A percentile compares a stretch with the other conserved stretches of the same genome.
Evolutionary conservation across 225 moss, liverwort and hornwort genomes (phyloP).

Genomic region (Asterella californica): DNA sequence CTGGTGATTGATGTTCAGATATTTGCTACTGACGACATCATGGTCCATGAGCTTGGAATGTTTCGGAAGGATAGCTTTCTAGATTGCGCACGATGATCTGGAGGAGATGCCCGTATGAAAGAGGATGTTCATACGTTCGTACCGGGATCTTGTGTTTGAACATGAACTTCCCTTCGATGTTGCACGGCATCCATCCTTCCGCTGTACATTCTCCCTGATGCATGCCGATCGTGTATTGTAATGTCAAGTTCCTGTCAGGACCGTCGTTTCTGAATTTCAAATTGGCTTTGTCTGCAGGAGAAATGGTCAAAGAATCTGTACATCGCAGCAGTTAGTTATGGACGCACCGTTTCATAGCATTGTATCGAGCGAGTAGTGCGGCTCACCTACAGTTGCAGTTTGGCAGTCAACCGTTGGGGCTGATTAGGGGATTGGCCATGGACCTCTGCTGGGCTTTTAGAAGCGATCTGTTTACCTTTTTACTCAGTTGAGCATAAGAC

Average conservation of each 20-base stretch:
- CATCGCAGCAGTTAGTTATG: conserved; percentile 97
- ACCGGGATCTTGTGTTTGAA: too few relatives aligned
- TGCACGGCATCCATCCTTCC: too few relatives aligned
- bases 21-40: too few relatives aligned
- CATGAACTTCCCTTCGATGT: too few relatives aligned
- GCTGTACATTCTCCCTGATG: not conserved
- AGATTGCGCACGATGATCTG: too few relatives aligned
- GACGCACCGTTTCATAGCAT: conserved; percentile 86
- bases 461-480: conserved; percentile 17
- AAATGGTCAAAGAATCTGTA: conserved; percentile 99
- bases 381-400: conserved; percentile 21
- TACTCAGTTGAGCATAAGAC: conserved; percentile 21
- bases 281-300: conserved; percentile 48
- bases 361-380: conserved; percentile 9
- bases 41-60: not conserved
- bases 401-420: conserved; percentile 20
- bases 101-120: too few relatives aligned
- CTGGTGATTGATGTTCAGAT: not conserved
- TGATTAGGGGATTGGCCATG: conserved; percentile 12
- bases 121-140: too few relatives aligned
- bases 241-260: not conserved
- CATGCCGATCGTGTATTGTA: not conserved
- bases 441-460: conserved; percentile 21
- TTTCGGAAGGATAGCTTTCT: too few relatives aligned
- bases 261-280: not conserved